Percentiles rank a stretch among this genome's conserved stretches.
Conservation (phyloP, 768 basidiomycete genomes). For the Russula emetica region DNA sequence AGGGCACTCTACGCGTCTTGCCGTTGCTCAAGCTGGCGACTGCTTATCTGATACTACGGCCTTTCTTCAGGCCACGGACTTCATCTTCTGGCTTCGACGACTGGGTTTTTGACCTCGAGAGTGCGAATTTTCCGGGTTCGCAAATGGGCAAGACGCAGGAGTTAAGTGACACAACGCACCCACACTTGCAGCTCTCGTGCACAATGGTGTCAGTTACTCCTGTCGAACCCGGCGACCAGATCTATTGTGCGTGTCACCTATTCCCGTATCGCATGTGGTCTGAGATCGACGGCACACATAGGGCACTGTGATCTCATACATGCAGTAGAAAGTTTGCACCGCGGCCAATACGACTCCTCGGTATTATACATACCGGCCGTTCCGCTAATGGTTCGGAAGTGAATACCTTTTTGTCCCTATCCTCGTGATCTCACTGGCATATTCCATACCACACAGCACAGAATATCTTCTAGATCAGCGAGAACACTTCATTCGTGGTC, state of each 20-base stretch:
- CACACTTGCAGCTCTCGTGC: slow-evolving; percentile 57
- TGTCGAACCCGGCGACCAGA: slow-evolving; percentile 72
- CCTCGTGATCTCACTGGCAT: not conserved
- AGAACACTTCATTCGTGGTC: slow-evolving; percentile 53
- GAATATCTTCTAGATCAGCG: slow-evolving; percentile 60
- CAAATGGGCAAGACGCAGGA: slow-evolving; percentile 36
- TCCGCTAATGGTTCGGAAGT: slow-evolving; percentile 54
- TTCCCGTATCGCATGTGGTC: not conserved
- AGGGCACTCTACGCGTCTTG: slow-evolving; percentile 68
- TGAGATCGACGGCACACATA: slow-evolving; percentile 1
- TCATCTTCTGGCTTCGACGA: slow-evolving; percentile 35
- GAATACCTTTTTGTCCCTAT: not conserved
- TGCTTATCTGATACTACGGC: slow-evolving; percentile 67
- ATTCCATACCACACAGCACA: slow-evolving; percentile 34
- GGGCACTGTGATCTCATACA: slow-evolving; percentile 43
- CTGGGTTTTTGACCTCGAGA: slow-evolving; percentile 32
- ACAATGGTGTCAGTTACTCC: slow-evolving; percentile 69
- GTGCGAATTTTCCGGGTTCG: slow-evolving; percentile 31
- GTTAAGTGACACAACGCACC: slow-evolving; percentile 55
- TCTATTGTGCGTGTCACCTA: slow-evolving; percentile 46
- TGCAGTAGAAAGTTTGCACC: slow-evolving; percentile 49
- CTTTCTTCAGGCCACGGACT: slow-evolving; percentile 62
- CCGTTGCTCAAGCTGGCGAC: slow-evolving; percentile 64
- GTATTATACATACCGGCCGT: slow-evolving; percentile 80
- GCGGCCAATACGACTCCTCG: slow-evolving; percentile 51